A percentile compares a stretch with the other conserved stretches of the same genome.
phyloP scores from a whole-genome alignment of 2,329 filamentous ascomycete genomes.

The Metarhizium sp. region DNA sequence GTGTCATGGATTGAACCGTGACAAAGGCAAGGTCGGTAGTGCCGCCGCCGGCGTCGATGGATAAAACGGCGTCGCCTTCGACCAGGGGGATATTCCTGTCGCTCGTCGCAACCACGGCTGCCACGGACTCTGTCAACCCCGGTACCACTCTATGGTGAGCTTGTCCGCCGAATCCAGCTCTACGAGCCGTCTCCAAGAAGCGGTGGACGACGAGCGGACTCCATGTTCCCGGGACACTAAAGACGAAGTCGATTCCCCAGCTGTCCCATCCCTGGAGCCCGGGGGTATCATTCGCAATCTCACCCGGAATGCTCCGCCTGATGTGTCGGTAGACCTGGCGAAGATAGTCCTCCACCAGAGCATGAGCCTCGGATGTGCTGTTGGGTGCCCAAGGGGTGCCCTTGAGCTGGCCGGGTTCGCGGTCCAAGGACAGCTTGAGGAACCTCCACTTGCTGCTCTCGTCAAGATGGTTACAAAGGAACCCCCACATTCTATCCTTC shows the following conservation, averaged over 20 bases:
- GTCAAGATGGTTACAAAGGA: not conserved
- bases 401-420: not conserved
- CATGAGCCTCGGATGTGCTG: not conserved
- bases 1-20: not conserved
- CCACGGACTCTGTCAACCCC: not conserved
- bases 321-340: not conserved
- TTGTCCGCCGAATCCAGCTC: not conserved
- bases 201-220: not conserved
- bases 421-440: not conserved
- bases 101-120: not conserved
- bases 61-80: not conserved
- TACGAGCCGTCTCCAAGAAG: not conserved
- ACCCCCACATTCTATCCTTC: not conserved
- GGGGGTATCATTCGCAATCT: no score
- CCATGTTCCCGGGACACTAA: not conserved
- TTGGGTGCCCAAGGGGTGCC: not conserved
- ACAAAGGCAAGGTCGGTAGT: not conserved
- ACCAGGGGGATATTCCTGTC: not conserved
- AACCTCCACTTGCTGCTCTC: not conserved
- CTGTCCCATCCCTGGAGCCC: no score
- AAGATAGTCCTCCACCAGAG: not conserved
- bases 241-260: not conserved
- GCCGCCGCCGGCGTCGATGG: not conserved
- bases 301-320: no score
- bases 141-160: not conserved